Evolutionary conservation across 1,284 basidiomycete species (phyloP), one percentile per base, ranked within the genome.

Genomic region (Fomitopsis palustris): DNA sequence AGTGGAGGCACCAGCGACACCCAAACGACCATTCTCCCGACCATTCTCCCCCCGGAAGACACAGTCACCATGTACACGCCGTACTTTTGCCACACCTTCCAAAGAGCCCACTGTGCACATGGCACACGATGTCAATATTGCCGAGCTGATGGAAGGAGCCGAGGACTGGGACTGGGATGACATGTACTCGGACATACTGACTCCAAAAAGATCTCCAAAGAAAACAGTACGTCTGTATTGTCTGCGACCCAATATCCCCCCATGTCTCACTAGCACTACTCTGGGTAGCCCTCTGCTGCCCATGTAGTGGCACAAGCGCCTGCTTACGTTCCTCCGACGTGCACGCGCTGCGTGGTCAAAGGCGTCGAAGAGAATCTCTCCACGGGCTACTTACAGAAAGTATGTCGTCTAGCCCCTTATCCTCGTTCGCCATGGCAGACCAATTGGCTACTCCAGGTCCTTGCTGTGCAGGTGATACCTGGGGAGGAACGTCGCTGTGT

Each of bases 151-250:
- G 14, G 77, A 77, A 2, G 79, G 79, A 0, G 79, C 75, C 0
- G 79, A 79, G 54, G 74, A 74, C 29, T 82, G 81, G 81, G 78
- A 82, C 61, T 82, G 81, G 82, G 69, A 77, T 39, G 79, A 80
- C 55, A 76, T 81, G 75, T 72, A 76, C 57, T 71, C 66, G 3
- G 79, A 80, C 43, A 74, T 65, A 43, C 53, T 70, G 60, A 72
- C 72, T 1, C 75, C 78, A 0, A 64, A 66, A 53, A 72, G 74
- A 19, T 53, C 56, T 47, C 51, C 57, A 1, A 62, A 64, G 21
- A 73, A 71, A 59, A 59, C 62, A 2, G 55, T 49, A 51, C 19
- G 55, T 29, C 35, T 27, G n/a, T 33, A 8, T 4, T 19, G 21
- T 23, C 42, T 27, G 12, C 10, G 45, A 23, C 21, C 14, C 2